These are phyloP conservation scores for Fagopyrum homotropicum DNA, from an alignment of 148 eudicot genomes.

Conservation along the genomic window DNA sequence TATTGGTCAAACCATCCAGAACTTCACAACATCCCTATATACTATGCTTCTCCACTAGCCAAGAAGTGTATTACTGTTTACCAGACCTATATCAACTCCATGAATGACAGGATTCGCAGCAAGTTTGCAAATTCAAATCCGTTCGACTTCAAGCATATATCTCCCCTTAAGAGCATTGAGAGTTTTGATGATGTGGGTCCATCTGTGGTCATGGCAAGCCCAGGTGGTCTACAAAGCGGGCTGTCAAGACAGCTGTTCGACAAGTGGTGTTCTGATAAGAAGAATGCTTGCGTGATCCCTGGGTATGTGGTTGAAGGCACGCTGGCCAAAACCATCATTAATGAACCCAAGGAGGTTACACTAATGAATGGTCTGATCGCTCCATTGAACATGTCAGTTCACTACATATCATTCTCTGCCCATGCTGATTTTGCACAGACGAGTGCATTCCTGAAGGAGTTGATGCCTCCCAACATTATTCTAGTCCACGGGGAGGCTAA, in stretches of 20 bases:
- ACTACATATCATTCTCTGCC: constrained; percentile 93
- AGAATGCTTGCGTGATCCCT: constrained; percentile 84
- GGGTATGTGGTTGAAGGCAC: constrained; percentile 95
- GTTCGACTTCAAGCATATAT: constrained; percentile 83
- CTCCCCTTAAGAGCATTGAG: constrained; percentile 68
- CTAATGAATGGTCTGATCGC: constrained; percentile 76
- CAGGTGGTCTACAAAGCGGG: constrained; percentile 88
- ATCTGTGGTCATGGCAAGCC: constrained; percentile 92
- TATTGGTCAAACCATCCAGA: constrained; percentile 95
- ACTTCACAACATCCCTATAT: constrained; percentile 75
- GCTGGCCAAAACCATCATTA: constrained; percentile 76
- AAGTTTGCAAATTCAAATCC: constrained; percentile 87
- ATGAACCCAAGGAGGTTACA: constrained; percentile 87
- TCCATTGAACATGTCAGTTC: constrained; percentile 82
- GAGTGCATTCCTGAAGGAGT: constrained; percentile 72
- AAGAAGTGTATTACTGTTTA: constrained; percentile 92
- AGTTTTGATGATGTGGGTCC: constrained; percentile 80
- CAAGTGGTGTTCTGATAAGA: constrained; percentile 85
- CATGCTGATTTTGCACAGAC: constrained; percentile 90
- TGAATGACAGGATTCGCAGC: constrained; percentile 86
- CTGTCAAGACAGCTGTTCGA: constrained; percentile 88
- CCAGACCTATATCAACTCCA: constrained; percentile 88
- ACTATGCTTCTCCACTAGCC: constrained; percentile 95
- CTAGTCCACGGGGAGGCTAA: constrained; percentile 92
- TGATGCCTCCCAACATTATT: constrained; percentile 89